Conservation (phyloP, 2,329 filamentous ascomycete species). For the Alternaria brassicae region DNA sequence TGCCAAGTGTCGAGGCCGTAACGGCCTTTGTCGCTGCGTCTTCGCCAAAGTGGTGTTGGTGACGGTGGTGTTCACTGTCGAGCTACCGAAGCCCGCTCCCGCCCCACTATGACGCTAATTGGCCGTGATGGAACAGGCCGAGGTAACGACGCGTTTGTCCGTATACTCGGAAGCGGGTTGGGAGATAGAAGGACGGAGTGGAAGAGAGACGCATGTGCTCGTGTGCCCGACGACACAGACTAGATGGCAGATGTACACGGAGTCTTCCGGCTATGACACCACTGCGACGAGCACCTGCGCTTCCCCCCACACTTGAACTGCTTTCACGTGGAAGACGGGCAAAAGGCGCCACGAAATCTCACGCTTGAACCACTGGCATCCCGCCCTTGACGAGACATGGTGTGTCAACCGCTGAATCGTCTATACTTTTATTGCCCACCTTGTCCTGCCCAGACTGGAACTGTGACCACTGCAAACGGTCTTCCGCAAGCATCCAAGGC, state of each 20-base stretch:
- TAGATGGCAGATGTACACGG: constrained; percentile 17
- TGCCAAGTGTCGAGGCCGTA: constrained; percentile 50
- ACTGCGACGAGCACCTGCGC: constrained; percentile 23
- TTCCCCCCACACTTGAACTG: constrained; percentile 43
- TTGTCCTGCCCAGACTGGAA: not conserved
- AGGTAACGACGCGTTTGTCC: constrained; percentile 31
- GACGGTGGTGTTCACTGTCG: constrained; percentile 16
- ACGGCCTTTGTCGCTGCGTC: constrained; percentile 40
- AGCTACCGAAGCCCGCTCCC: constrained; percentile 24
- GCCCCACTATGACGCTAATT: constrained; percentile 47
- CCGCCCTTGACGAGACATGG: constrained; percentile 26
- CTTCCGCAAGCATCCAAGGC: constrained; percentile 19
- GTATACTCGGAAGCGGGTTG: constrained; percentile 9
- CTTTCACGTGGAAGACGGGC: constrained; percentile 37
- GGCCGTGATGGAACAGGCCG: constrained; percentile 33
- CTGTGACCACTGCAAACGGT: constrained; percentile 4
- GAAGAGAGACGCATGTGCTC: constrained; percentile 2
- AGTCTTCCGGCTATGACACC: constrained; percentile 22
- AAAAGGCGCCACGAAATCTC: constrained; percentile 21
- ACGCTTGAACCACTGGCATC: constrained; percentile 5
- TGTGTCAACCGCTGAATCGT: constrained; percentile 15
- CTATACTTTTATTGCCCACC: constrained; percentile 11
- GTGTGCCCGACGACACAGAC: constrained; percentile 2
- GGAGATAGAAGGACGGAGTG: constrained; percentile 3
- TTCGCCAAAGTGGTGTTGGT: constrained; percentile 41